Evolutionary conservation across 768 basidiomycete species (phyloP).

Genomic region (Rhodotorula paludigena): DNA sequence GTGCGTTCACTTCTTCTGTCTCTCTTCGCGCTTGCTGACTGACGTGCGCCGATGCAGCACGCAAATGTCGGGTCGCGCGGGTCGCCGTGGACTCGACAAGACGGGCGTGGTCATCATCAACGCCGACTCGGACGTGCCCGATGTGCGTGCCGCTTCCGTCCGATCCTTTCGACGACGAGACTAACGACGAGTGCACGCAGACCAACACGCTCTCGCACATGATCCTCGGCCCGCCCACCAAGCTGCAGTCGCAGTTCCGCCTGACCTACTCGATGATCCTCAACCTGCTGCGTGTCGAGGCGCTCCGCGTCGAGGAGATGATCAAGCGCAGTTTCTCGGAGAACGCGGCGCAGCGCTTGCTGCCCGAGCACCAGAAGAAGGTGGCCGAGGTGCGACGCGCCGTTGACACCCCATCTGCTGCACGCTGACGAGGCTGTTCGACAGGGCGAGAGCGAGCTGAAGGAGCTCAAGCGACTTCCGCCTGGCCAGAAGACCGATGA

Average conservation of each 20-base stretch:
- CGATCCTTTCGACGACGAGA: too few species aligned
- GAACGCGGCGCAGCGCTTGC: slow-evolving; percentile 82
- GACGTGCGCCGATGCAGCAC: slow-evolving; percentile 66
- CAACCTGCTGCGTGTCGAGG: slow-evolving; percentile 91
- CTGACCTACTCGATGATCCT: slow-evolving; percentile 99
- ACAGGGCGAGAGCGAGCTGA: slow-evolving; percentile 39
- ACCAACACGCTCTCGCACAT: slow-evolving; percentile 70
- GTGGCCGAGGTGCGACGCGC: slow-evolving; percentile 68
- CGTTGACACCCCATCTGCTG: slow-evolving; percentile 47
- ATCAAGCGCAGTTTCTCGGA: slow-evolving; percentile 99
- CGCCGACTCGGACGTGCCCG: slow-evolving; percentile 74
- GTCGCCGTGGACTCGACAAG: slow-evolving; percentile 85
- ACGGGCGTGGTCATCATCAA: slow-evolving; percentile 94
- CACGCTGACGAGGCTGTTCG: not conserved
- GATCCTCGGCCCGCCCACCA: slow-evolving; percentile 91
- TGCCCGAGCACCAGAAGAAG: slow-evolving; percentile 88
- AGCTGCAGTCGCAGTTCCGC: slow-evolving; percentile 90
- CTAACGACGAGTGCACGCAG: slow-evolving; percentile 48
- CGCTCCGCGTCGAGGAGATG: slow-evolving; percentile 96
- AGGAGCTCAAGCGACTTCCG: slow-evolving; percentile 29
- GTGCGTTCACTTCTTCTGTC: not conserved
- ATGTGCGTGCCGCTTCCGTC: slow-evolving; percentile 54
- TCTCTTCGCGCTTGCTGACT: slow-evolving; percentile 23
- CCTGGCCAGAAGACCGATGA: slow-evolving; percentile 51
- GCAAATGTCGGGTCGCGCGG: slow-evolving; percentile 98